Conservation (phyloP, 2,329 filamentous ascomycete genomes). For the Ascochyta lentis region DNA sequence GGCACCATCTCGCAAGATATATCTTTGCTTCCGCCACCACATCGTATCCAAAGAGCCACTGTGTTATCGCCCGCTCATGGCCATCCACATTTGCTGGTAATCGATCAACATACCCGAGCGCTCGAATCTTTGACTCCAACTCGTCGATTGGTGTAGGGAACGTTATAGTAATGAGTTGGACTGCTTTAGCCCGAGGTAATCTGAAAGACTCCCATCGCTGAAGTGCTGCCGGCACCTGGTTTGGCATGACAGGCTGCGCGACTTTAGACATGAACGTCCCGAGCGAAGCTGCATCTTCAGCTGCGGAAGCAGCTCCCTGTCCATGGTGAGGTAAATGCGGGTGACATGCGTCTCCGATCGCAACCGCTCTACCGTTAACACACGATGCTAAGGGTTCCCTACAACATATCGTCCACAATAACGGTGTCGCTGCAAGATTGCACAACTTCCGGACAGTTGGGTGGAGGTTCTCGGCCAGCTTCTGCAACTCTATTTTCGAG, state of each 20-base stretch:
- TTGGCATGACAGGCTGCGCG: background rate
- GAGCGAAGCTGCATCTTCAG: conserved; percentile 11
- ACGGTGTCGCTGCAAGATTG: conserved; percentile 7
- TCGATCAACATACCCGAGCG: background rate
- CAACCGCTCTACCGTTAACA: conserved; percentile 3
- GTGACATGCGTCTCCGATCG: conserved; percentile 10
- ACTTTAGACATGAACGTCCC: background rate
- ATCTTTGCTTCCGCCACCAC: background rate
- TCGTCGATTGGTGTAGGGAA: background rate
- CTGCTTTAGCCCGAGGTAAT: conserved; percentile 1
- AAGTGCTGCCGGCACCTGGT: background rate
- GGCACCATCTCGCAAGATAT: background rate
- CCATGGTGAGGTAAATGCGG: conserved; percentile 11
- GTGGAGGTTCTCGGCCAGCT: conserved; percentile 1
- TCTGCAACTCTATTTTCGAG: background rate
- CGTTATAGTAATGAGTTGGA: conserved; percentile 5
- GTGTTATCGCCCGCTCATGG: conserved; percentile 2
- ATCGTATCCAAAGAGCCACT: conserved; percentile 3
- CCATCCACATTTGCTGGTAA: conserved; percentile 5
- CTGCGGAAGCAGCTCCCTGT: conserved; percentile 5
- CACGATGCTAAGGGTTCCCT: conserved; percentile 7
- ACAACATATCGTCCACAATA: conserved; percentile 11
- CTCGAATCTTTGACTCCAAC: background rate
- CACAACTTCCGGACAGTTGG: conserved; percentile 9
- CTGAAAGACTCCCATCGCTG: conserved; percentile 4